Conservation (phyloP, 2,329 filamentous ascomycete species). For the Alternaria ethzedia region DNA sequence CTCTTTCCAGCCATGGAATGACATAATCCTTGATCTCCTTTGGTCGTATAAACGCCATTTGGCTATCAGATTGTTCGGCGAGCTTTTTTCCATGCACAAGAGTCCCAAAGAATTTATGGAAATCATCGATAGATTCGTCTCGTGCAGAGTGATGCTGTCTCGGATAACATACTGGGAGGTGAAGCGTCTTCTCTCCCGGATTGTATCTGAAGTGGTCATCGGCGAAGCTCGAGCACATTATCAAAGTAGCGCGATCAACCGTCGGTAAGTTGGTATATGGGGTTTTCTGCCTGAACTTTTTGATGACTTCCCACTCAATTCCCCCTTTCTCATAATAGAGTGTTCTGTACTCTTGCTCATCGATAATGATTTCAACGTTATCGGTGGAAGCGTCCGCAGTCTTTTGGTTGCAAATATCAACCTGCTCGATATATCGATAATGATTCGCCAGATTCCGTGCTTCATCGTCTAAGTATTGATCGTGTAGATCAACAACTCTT, state of each 20-base stretch:
- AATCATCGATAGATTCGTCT: too few relatives aligned
- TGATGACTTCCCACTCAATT: neutral
- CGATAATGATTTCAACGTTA: constrained; percentile 7
- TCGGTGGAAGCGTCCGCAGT: neutral
- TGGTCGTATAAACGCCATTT: constrained; percentile 17
- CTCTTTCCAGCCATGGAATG: constrained; percentile 21
- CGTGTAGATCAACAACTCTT: constrained; percentile 15
- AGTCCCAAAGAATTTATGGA: too few relatives aligned
- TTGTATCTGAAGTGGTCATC: constrained; percentile 19
- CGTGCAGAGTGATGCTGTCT: constrained; percentile 2
- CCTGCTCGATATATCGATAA: constrained; percentile 6
- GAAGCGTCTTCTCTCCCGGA: constrained; percentile 2
- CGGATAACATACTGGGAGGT: constrained; percentile 19
- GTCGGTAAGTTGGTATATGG: neutral
- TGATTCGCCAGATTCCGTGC: neutral
- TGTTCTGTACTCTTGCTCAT: constrained; percentile 1
- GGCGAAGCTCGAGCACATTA: constrained; percentile 16
- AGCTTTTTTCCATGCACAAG: constrained; percentile 8
- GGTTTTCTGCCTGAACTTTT: neutral
- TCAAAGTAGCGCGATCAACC: constrained; percentile 18
- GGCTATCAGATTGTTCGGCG: neutral
- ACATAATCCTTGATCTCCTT: constrained; percentile 15
- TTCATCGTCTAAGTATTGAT: constrained; percentile 15
- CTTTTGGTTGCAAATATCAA: constrained; percentile 1
- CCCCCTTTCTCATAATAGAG: neutral